phyloP scores from a whole-genome alignment of 768 basidiomycete genomes.

The Chiua virens region DNA sequence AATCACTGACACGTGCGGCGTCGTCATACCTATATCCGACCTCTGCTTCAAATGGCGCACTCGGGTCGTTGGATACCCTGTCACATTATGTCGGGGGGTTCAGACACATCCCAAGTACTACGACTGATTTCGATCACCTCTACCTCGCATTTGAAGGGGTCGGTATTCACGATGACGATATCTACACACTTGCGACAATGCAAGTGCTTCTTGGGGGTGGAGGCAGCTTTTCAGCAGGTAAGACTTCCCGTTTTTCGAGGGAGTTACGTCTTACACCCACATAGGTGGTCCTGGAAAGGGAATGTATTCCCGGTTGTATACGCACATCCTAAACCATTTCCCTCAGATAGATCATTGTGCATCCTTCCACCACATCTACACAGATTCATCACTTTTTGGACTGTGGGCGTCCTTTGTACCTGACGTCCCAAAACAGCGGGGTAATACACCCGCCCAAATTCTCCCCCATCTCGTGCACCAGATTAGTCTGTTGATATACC shows the following conservation, averaged over 20 bases:
- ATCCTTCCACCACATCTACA: conserved; percentile 97
- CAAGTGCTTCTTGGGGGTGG: conserved; percentile 95
- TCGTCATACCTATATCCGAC: conserved; percentile 64
- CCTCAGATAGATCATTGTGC: conserved; percentile 93
- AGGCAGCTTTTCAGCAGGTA: conserved; percentile 92
- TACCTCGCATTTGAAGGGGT: conserved; percentile 92
- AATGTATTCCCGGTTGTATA: conserved; percentile 98
- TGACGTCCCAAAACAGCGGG: conserved; percentile 50
- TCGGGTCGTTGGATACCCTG: conserved; percentile 23
- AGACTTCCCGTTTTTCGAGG: conserved; percentile 7
- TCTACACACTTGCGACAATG: conserved; percentile 91
- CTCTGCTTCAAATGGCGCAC: conserved; percentile 14
- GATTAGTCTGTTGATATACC: conserved; percentile 77
- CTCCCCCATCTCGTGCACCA: conserved; percentile 87
- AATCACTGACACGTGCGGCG: conserved; percentile 74
- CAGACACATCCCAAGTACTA: conserved; percentile 58
- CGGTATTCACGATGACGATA: conserved; percentile 87
- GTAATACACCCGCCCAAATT: conserved; percentile 68
- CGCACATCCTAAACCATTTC: conserved; percentile 93
- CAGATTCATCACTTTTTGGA: conserved; percentile 91
- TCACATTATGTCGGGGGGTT: conserved; percentile 86
- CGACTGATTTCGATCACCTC: conserved; percentile 84
- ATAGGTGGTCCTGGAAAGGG: conserved; percentile 95
- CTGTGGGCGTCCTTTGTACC: conserved; percentile 85
- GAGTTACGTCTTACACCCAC: conserved; percentile 3